A percentile compares a stretch with the other conserved stretches of the same genome.
Conservation (phyloP, 192 early-diverging fungal species). For the Linnemannia schmuckeri region DNA sequence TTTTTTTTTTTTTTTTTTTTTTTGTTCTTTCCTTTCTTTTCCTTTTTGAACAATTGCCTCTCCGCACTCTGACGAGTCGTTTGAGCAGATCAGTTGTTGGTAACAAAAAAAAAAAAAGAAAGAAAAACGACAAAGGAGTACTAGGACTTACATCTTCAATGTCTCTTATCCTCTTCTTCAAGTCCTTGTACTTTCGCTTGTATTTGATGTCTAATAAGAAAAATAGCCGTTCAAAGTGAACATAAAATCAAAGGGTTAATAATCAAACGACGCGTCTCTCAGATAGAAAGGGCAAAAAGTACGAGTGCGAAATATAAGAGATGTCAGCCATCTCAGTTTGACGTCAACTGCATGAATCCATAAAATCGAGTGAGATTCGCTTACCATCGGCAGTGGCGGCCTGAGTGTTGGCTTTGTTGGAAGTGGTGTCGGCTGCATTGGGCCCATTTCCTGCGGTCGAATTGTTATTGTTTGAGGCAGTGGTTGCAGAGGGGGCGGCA, state of each 20-base stretch:
- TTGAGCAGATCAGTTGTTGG: neutral
- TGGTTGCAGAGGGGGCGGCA: neutral
- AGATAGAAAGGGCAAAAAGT: neutral
- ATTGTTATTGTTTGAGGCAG: neutral
- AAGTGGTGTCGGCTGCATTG: neutral
- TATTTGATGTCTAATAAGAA: constrained; percentile 43
- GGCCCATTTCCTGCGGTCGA: neutral
- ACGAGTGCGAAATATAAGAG: neutral
- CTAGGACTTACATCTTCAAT: constrained; percentile 59
- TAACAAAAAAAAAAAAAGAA: neutral
- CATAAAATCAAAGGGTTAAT: neutral
- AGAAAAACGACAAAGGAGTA: neutral
- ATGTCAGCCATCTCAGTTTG: neutral
- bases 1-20: too few relatives aligned
- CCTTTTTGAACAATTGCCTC: constrained; percentile 9
- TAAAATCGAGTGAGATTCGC: neutral
- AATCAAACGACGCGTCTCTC: neutral
- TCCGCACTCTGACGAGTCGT: neutral
- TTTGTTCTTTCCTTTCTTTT: neutral
- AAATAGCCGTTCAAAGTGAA: neutral
- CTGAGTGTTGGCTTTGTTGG: neutral
- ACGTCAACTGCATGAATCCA: neutral
- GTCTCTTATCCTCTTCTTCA: constrained; percentile 63
- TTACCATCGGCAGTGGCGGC: neutral
- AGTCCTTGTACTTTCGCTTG: constrained; percentile 63